These are phyloP conservation scores for Penicillium sp. DNA, from an alignment of 2,329 filamentous ascomycete genomes.

Conservation along the genomic window DNA sequence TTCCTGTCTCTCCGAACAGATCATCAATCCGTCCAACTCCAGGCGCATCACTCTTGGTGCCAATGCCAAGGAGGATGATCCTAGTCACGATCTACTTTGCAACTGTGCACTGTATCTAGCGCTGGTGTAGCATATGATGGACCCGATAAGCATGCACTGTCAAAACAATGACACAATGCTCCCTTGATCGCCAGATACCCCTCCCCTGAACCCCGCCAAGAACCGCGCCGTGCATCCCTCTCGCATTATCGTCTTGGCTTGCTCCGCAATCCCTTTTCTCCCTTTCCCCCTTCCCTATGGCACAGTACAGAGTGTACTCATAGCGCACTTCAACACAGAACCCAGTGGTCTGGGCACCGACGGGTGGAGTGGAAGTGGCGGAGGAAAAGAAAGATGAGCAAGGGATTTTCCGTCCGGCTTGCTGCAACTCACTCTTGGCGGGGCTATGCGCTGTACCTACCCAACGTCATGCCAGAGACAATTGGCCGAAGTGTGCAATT, in stretches of 20 bases:
- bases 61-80: slow-evolving; percentile 4
- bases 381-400: slow-evolving; percentile 6
- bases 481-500: neutral
- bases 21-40: neutral
- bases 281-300: slow-evolving; percentile 7
- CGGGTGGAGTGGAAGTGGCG: slow-evolving; percentile 10
- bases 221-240: slow-evolving; percentile 3
- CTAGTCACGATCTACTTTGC: slow-evolving; percentile 14
- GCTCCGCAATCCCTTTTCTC: slow-evolving; percentile 4
- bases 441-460: slow-evolving; percentile 10
- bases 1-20: neutral
- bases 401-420: slow-evolving; percentile 7
- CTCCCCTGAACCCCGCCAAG: slow-evolving; percentile 11
- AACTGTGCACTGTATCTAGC: neutral
- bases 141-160: neutral
- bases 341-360: slow-evolving; percentile 1
- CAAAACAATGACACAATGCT: neutral
- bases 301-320: neutral
- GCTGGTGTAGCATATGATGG: neutral
- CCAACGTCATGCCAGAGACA: neutral
- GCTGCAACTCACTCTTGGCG: slow-evolving; percentile 12
- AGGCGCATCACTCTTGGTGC: slow-evolving; percentile 13
- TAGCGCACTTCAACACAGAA: neutral
- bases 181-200: slow-evolving; percentile 13
- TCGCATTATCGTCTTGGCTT: slow-evolving; percentile 27